Evolutionary conservation across 768 basidiomycete species (phyloP), one percentile per base, ranked within the genome.

Genomic region (Pisolithus microcarpus): DNA sequence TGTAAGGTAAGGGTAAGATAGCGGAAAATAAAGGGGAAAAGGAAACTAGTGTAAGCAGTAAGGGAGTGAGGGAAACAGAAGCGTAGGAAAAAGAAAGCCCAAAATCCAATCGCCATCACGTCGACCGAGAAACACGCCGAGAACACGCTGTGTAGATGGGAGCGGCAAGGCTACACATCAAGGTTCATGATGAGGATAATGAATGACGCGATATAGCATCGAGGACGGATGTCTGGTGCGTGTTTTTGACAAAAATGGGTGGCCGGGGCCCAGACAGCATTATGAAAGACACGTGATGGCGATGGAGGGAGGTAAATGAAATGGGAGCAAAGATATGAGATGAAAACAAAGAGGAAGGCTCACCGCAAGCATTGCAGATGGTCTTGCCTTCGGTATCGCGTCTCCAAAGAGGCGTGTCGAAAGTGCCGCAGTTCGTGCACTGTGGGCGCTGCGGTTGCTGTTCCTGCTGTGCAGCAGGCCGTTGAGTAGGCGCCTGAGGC

Each of bases 311-410:
- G 57, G 54, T 44, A 48, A 55, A 56, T 61, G 68, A 58, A 61
- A 62, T 62, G 61, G 61, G 60, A 65, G 63, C 7, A 62, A 64
- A 23, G 45, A 36, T 7, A 68, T 67, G 61, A 60, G 62, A 64
- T 62, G 61, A 61, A 64, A 61, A 57, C 15, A 52, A 61, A 60
- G 55, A 55, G 56, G 63, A 56, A 51, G 37, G 79, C 88, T 78
- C 66, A 91, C 90, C 91, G 68, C 91, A 92, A 47, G 87, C 86
- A 67, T 92, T 92, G 74, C 91, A 93, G 63, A 92, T 80, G 45
- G 84, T 79, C 67, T 85, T 88, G 52, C 90, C 91, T 59, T 87
- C 81, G 40, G 76, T 72, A 64, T 88, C 88, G 58, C 89, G 78
- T 59, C 89, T 74, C 91, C 91, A 92, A 24, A 91, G 79, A 34